These are phyloP conservation scores for Cyberlindnera mississippiensis DNA, from an alignment of 805 yeast genomes.

Conservation along the genomic window DNA sequence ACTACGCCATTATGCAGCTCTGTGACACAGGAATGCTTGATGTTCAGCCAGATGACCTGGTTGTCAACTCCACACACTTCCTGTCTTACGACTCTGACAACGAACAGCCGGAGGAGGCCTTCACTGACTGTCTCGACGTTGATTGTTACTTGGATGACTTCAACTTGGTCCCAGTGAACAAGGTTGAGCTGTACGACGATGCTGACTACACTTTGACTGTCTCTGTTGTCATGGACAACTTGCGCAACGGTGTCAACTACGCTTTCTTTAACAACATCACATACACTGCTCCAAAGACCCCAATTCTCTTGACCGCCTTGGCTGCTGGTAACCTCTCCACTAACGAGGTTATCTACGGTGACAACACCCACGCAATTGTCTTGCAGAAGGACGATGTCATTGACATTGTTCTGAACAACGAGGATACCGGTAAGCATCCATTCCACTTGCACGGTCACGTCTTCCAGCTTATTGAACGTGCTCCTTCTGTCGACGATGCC, in stretches of 20 bases:
- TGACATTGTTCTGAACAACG: slow-evolving; percentile 74
- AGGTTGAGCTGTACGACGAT: slow-evolving; percentile 52
- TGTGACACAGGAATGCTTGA: slow-evolving; percentile 86
- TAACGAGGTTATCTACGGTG: slow-evolving; percentile 65
- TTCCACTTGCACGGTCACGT: slow-evolving; percentile 76
- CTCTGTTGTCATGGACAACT: slow-evolving; percentile 65
- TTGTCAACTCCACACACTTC: slow-evolving; percentile 71
- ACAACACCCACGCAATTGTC: slow-evolving; percentile 29
- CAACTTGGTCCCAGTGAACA: slow-evolving; percentile 60
- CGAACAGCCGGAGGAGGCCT: slow-evolving; percentile 35
- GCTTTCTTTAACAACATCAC: slow-evolving; percentile 72
- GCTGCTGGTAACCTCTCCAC: slow-evolving; percentile 55
- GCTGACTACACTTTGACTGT: slow-evolving; percentile 69
- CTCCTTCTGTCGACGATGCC: slow-evolving; percentile 47
- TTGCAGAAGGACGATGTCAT: slow-evolving; percentile 38
- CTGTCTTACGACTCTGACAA: slow-evolving; percentile 52
- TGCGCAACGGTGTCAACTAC: slow-evolving; percentile 72
- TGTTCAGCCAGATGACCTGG: slow-evolving; percentile 56
- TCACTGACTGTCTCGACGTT: slow-evolving; percentile 45
- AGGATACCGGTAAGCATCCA: slow-evolving; percentile 76
- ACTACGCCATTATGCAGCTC: slow-evolving; percentile 79
- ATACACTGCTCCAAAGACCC: slow-evolving; percentile 64
- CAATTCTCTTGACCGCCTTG: slow-evolving; percentile 61
- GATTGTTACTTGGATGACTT: slow-evolving; percentile 70
- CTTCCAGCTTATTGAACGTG: slow-evolving; percentile 59